Percentiles rank a stretch among this genome's conserved stretches.
Evolutionary conservation across 805 yeast species (phyloP).

Genomic region (Ogataea paraovalis): DNA sequence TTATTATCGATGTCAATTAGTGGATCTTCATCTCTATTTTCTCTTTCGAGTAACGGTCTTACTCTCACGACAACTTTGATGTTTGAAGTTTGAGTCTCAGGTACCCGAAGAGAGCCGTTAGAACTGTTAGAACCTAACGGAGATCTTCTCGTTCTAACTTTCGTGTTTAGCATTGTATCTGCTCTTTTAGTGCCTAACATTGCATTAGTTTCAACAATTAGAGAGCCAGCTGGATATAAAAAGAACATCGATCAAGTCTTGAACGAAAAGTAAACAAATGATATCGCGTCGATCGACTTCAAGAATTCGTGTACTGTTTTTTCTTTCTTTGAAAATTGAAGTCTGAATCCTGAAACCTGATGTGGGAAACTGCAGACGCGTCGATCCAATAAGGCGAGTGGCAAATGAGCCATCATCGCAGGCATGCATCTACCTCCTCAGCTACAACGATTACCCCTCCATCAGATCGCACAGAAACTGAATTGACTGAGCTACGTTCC

Average conservation of each 20-base stretch:
- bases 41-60: slow-evolving; percentile 35
- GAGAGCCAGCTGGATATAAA: background rate
- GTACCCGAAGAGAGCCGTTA: background rate
- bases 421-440: too few relatives aligned
- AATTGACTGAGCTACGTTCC: too few relatives aligned
- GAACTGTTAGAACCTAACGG: background rate
- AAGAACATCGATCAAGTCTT: background rate
- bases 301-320: too few relatives aligned
- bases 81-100: background rate
- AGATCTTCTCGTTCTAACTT: background rate
- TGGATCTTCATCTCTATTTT: slow-evolving; percentile 5
- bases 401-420: slow-evolving; percentile 3
- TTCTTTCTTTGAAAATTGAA: too few relatives aligned
- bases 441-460: too few relatives aligned
- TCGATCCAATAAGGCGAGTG: slow-evolving; percentile 7
- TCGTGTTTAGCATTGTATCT: background rate
- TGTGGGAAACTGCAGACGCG: slow-evolving; percentile 5
- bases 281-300: slow-evolving; percentile 4
- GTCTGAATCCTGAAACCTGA: too few relatives aligned
- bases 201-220: background rate
- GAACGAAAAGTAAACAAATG: slow-evolving; percentile 2
- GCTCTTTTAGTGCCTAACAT: too few relatives aligned
- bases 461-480: too few relatives aligned
- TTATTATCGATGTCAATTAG: slow-evolving; percentile 32
- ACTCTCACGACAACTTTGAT: slow-evolving; percentile 41